Conservation (phyloP, 2,329 filamentous ascomycete species). For the Myriosclerotinia curreyana region DNA sequence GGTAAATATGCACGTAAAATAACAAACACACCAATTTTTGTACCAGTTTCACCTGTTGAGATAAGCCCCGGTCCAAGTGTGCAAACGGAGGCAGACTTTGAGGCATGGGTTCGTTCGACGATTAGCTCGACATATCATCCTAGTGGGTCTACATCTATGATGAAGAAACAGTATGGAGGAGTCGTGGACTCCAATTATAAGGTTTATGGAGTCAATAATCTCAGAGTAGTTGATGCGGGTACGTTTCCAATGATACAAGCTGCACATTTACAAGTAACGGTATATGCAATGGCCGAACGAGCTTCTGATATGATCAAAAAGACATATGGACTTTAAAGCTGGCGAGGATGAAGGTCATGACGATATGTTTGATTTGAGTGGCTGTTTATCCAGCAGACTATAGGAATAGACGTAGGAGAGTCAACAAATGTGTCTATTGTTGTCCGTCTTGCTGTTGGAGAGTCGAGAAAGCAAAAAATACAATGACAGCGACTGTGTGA, state of each 20-base stretch:
- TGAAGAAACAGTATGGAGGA: slow-evolving; percentile 25
- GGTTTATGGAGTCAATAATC: slow-evolving; percentile 26
- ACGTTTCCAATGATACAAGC: slow-evolving; percentile 27
- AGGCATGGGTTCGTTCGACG: slow-evolving; percentile 4
- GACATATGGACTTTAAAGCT: not conserved
- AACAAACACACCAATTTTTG: slow-evolving; percentile 2
- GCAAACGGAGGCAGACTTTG: slow-evolving; percentile 9
- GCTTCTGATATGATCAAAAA: slow-evolving; percentile 24
- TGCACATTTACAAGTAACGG: slow-evolving; percentile 26
- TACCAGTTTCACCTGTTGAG: slow-evolving; percentile 9
- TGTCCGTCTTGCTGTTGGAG: no score
- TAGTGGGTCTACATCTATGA: slow-evolving; percentile 29
- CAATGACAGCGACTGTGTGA: not conserved
- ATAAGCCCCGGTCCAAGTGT: not conserved
- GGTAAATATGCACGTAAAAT: slow-evolving; percentile 1
- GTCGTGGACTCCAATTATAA: slow-evolving; percentile 28
- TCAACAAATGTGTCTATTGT: no score
- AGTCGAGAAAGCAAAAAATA: not conserved
- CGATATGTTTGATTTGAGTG: not conserved
- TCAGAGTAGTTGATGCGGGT: slow-evolving; percentile 32
- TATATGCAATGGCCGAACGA: slow-evolving; percentile 31
- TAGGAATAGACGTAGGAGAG: no score
- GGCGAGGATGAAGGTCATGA: not conserved
- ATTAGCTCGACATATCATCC: slow-evolving; percentile 24
- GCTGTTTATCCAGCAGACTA: not conserved